Base-by-base conservation (phyloP, 306 rosid genomes). In the Inga leiocalycina region DNA sequence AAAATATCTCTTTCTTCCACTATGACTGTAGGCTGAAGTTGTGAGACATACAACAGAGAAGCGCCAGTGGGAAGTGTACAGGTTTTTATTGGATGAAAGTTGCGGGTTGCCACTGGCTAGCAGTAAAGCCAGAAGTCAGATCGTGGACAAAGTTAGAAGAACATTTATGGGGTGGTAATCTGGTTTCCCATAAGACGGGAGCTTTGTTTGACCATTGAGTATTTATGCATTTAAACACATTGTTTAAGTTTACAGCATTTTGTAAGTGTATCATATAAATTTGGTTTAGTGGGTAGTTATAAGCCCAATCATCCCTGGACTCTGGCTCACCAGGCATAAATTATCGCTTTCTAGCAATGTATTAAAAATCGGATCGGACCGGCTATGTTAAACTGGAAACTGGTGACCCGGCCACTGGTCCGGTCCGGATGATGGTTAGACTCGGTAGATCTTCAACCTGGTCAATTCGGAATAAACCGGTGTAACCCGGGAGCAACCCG, bases 31-130 rank as follows among this genome's bases (percentile, higher is more conserved):
- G 98, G 98, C 98, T 76, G 98, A 94, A 89, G 86, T 94, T 71
- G 89, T 87, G 27, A 89, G 98, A 86, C 94, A 94, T 86, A 89
- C 93, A 57, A 89, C 97, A 14, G 81, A 82, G 78, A 90, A 83
- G 74, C 93, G 92, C 59, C 95, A 94, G 85, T 94, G 97, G 98
- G 97, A 94, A 87, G 94, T 92, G 2, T 94, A 94, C 91, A 84
- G 95, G 83, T 90, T 94, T 87, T 89, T 92, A 83, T 79, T 94
- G 90, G 92, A 92, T 10, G 98, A 94, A 75, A 87, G 85, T 71
- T 57, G 83, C 3, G 97, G 89, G 66, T 88, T 94, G 83, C 94
- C 90, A 0, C 81, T 92, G 84, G 89, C 74, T 35, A 86, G 90
- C 87, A 80, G 81, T 68, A 79, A 80, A 89, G 88, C 95, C 43